These are phyloP conservation scores for Alternaria arbusti DNA, from an alignment of 2,329 filamentous ascomycete genomes.

Conservation along the genomic window DNA sequence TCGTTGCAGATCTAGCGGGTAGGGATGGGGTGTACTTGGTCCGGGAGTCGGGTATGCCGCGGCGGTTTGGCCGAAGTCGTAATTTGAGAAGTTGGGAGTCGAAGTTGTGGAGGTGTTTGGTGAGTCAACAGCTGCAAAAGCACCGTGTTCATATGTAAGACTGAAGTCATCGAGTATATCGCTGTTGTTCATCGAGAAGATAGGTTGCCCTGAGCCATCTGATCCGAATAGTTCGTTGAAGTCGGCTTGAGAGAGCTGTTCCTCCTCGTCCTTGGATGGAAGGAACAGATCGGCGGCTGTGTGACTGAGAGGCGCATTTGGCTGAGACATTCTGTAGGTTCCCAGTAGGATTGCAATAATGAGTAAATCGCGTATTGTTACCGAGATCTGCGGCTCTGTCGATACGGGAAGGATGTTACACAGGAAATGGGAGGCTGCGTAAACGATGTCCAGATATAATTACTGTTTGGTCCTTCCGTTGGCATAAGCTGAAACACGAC, in stretches of 20 bases:
- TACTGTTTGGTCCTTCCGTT: constrained; percentile 9
- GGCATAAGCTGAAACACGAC: constrained; percentile 33
- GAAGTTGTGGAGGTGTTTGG: constrained; percentile 10
- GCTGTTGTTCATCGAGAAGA: constrained; percentile 11
- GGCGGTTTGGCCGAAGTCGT: constrained; percentile 12
- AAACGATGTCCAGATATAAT: constrained; percentile 32
- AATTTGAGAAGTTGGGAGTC: constrained; percentile 18
- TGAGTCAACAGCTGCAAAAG: not conserved
- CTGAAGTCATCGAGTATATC: constrained; percentile 14
- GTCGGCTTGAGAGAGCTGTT: constrained; percentile 13
- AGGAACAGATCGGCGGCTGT: constrained; percentile 2
- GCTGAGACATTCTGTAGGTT: constrained; percentile 28
- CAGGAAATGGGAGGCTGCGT: constrained; percentile 14
- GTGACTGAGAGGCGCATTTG: constrained; percentile 6
- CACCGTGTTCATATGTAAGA: constrained; percentile 2
- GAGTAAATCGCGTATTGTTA: constrained; percentile 6
- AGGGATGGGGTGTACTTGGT: constrained; percentile 21
- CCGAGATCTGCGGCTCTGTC: not conserved
- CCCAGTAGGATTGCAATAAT: not conserved
- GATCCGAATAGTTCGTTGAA: constrained; percentile 18
- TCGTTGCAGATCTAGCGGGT: constrained; percentile 23
- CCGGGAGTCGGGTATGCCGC: constrained; percentile 18
- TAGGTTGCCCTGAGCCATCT: not conserved
- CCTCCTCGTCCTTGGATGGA: constrained; percentile 4
- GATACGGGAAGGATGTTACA: constrained; percentile 27